A percentile compares a stretch with the other conserved stretches of the same genome.
Evolutionary conservation across 2,329 filamentous ascomycete species (phyloP).

Genomic region (Epichloe brachyelytri): DNA sequence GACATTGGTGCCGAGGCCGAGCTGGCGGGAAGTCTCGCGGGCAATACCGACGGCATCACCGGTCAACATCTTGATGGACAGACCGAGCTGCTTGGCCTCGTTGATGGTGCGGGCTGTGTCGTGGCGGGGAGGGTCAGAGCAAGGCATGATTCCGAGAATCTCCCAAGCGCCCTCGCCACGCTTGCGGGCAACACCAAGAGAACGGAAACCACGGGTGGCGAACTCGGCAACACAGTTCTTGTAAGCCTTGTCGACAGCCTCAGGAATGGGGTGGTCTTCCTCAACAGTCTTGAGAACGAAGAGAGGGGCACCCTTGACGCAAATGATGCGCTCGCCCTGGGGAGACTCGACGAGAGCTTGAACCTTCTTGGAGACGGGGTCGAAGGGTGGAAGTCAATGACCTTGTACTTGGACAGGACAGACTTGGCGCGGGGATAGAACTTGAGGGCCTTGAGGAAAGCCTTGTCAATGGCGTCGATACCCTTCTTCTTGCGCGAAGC

Average conservation of each 20-base stretch:
- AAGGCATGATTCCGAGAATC: slow-evolving; percentile 90
- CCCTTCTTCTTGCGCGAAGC: slow-evolving; percentile 92
- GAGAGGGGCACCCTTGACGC: slow-evolving; percentile 82
- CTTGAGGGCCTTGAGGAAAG: slow-evolving; percentile 75
- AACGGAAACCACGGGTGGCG: slow-evolving; percentile 85
- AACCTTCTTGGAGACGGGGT: slow-evolving; percentile 90
- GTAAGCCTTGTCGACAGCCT: slow-evolving; percentile 68
- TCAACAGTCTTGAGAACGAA: slow-evolving; percentile 80
- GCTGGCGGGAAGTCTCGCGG: slow-evolving; percentile 79
- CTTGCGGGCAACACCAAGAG: slow-evolving; percentile 86
- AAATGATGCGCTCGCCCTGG: slow-evolving; percentile 71
- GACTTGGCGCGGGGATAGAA: slow-evolving; percentile 73
- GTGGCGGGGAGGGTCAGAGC: slow-evolving; percentile 80
- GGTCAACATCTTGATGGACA: slow-evolving; percentile 93
- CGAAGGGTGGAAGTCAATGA: slow-evolving; percentile 76
- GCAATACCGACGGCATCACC: slow-evolving; percentile 90
- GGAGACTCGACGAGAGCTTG: slow-evolving; percentile 72
- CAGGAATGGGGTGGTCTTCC: slow-evolving; percentile 68
- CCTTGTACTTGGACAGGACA: slow-evolving; percentile 71
- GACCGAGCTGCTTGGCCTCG: slow-evolving; percentile 75
- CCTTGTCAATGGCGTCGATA: slow-evolving; percentile 90
- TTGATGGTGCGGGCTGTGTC: slow-evolving; percentile 84
- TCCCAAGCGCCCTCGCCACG: slow-evolving; percentile 72
- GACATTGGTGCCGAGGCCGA: slow-evolving; percentile 83
- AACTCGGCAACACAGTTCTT: slow-evolving; percentile 90